These are phyloP conservation scores for Amanita rubescens DNA, from an alignment of 768 basidiomycete genomes.

Conservation along the genomic window DNA sequence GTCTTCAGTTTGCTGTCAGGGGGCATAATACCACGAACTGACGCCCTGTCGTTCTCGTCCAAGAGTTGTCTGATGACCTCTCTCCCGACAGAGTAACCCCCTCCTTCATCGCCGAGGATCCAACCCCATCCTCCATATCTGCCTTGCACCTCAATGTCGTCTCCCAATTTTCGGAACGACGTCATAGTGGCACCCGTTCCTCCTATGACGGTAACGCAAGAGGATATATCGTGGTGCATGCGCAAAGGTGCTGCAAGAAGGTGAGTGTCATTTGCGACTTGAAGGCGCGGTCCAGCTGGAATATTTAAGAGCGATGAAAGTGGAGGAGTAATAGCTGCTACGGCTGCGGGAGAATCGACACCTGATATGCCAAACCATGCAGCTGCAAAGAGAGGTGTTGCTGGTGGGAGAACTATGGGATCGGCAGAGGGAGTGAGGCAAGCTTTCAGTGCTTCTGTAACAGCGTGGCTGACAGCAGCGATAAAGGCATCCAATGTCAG, in stretches of 20 bases:
- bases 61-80: conserved; percentile 68
- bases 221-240: conserved; percentile 46
- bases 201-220: conserved; percentile 67
- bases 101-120: conserved; percentile 81
- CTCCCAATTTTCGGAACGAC: conserved; percentile 43
- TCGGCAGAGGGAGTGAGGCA: conserved; percentile 30
- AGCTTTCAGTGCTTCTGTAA: conserved; percentile 46
- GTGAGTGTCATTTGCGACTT: conserved; percentile 76
- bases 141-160: conserved; percentile 50
- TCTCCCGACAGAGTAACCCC: conserved; percentile 73
- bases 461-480: conserved; percentile 40
- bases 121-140: conserved; percentile 79
- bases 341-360: conserved; percentile 64
- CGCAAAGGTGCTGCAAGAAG: conserved; percentile 77
- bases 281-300: conserved; percentile 44
- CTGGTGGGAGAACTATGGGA: conserved; percentile 27
- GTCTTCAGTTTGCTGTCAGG: conserved; percentile 33
- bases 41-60: conserved; percentile 43
- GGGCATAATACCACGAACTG: conserved; percentile 26
- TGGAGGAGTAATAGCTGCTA: conserved; percentile 44
- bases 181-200: conserved; percentile 80
- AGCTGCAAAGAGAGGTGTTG: conserved; percentile 40
- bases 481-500: conserved; percentile 59
- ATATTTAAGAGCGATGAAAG: conserved; percentile 54
- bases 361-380: conserved; percentile 85